Conservation (phyloP, 768 basidiomycete species). For the Hygrophorus russula region DNA sequence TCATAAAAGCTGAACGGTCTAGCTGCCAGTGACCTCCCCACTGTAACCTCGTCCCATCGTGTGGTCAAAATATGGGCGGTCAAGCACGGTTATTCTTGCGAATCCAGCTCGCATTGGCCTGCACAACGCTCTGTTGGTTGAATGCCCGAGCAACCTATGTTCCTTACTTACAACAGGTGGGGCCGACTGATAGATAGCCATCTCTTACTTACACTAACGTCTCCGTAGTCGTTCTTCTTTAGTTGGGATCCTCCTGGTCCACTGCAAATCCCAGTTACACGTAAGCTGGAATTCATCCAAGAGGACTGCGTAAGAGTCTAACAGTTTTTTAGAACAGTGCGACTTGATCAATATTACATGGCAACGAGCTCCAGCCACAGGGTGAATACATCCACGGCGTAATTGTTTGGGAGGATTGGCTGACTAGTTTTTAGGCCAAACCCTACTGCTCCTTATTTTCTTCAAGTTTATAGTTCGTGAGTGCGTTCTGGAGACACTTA, state of each 20-base stretch:
- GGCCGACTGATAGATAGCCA: neutral
- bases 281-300: neutral
- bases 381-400: conserved; percentile 20
- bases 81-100: too few species aligned
- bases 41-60: too few species aligned
- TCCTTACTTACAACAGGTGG: too few species aligned
- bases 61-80: too few species aligned
- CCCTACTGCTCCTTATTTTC: conserved; percentile 43
- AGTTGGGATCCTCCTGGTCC: neutral
- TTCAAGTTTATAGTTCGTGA: conserved; percentile 53
- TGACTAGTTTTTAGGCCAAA: conserved; percentile 30
- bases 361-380: conserved; percentile 25
- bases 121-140: too few species aligned
- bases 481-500: conserved; percentile 11
- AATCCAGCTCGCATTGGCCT: too few species aligned
- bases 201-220: neutral
- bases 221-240: conserved; percentile 3
- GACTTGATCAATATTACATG: conserved; percentile 31
- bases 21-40: too few species aligned
- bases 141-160: too few species aligned
- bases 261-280: conserved; percentile 12
- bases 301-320: neutral
- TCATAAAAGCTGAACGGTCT: too few species aligned
- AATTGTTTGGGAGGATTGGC: neutral
- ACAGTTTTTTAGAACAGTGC: conserved; percentile 20